Conservation (phyloP, 495 filamentous ascomycete genomes). For the Lasiosphaeria ovina region DNA sequence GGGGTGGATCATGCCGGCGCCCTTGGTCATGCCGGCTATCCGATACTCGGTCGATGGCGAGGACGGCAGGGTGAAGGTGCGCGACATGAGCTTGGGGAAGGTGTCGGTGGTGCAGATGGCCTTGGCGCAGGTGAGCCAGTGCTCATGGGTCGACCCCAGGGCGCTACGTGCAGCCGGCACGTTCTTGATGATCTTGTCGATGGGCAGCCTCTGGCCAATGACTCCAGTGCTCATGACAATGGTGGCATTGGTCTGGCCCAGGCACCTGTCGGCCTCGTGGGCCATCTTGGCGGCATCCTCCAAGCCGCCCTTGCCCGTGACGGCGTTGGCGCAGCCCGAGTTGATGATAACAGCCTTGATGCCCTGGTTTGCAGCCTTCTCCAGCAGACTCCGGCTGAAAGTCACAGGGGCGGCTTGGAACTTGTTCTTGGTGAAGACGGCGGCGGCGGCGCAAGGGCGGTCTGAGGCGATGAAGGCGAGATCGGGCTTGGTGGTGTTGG, state of each 20-base stretch:
- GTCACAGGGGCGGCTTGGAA: slow-evolving; percentile 96
- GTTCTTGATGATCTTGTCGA: slow-evolving; percentile 79
- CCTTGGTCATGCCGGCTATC: slow-evolving; percentile 95
- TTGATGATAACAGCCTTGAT: slow-evolving; percentile 87
- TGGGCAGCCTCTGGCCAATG: slow-evolving; percentile 91
- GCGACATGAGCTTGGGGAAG: slow-evolving; percentile 92
- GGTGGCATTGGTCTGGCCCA: slow-evolving; percentile 63
- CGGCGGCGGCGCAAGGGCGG: slow-evolving; percentile 83
- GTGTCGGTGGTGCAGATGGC: slow-evolving; percentile 99
- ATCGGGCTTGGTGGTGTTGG: slow-evolving; percentile 84
- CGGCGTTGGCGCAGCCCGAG: slow-evolving; percentile 95
- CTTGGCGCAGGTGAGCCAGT: slow-evolving; percentile 83
- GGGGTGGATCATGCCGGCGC: slow-evolving; percentile 98
- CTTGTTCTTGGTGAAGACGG: slow-evolving; percentile 96
- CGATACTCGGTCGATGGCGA: slow-evolving; percentile 71
- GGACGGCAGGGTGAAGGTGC: slow-evolving; percentile 80
- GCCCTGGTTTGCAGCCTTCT: slow-evolving; percentile 62
- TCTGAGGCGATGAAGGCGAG: slow-evolving; percentile 87
- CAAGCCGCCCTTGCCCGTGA: slow-evolving; percentile 87
- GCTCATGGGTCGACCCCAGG: slow-evolving; percentile 71
- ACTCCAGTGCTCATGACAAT: slow-evolving; percentile 98
- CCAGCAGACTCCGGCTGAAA: slow-evolving; percentile 69
- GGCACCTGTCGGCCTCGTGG: slow-evolving; percentile 66
- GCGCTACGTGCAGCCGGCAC: slow-evolving; percentile 72
- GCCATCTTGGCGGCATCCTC: slow-evolving; percentile 89